phyloP scores from a whole-genome alignment of 768 basidiomycete species.

The Tricholoma matsutake region DNA sequence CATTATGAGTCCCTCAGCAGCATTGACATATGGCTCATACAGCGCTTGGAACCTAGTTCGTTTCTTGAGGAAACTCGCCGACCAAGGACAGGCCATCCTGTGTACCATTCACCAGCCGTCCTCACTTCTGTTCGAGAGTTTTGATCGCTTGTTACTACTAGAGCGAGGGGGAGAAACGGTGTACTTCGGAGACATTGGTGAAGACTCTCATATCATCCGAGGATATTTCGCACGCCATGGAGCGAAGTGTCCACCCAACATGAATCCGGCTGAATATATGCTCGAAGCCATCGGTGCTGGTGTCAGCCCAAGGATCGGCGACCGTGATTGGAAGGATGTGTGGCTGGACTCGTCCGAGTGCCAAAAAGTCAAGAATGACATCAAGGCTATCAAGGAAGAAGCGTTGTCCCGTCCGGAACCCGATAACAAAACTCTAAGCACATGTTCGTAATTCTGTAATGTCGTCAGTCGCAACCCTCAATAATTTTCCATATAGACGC shows the following conservation, averaged over 20 bases:
- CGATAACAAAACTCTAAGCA: constrained; percentile 38
- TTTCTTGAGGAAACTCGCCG: constrained; percentile 79
- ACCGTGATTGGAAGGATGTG: constrained; percentile 83
- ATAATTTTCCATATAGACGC: constrained; percentile 47
- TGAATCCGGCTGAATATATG: constrained; percentile 81
- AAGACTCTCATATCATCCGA: constrained; percentile 62
- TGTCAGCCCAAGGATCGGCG: constrained; percentile 64
- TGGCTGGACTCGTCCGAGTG: constrained; percentile 76
- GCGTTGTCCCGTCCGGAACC: constrained; percentile 42
- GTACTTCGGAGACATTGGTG: constrained; percentile 90
- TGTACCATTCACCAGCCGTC: constrained; percentile 92
- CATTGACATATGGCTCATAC: neutral
- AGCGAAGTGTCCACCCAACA: constrained; percentile 68
- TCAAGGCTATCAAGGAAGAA: constrained; percentile 43
- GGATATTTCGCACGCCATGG: constrained; percentile 78
- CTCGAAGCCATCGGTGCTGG: constrained; percentile 88
- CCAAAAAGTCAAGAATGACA: constrained; percentile 38
- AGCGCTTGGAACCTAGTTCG: constrained; percentile 82
- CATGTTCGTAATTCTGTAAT: constrained; percentile 39
- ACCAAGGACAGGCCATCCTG: constrained; percentile 84
- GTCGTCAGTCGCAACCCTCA: neutral
- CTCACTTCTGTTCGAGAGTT: constrained; percentile 81
- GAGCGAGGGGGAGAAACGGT: constrained; percentile 85
- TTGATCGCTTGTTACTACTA: constrained; percentile 67
- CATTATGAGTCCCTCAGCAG: constrained; percentile 39